Evolutionary conservation across 495 filamentous ascomycete species (phyloP).

Genomic region (Saxophila tyrrhenica): DNA sequence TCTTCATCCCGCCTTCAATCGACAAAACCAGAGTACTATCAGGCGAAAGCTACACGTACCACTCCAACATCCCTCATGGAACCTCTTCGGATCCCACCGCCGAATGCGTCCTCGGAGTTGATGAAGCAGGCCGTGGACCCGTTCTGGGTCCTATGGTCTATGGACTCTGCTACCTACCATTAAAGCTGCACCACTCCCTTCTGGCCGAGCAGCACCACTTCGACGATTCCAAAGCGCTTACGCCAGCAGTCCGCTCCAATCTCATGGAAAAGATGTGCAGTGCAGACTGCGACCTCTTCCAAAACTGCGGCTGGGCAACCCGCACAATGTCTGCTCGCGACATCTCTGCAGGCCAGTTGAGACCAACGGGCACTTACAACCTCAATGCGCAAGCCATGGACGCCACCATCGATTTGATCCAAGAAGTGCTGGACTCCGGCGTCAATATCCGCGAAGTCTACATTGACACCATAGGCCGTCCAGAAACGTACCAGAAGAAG

Average conservation of each 20-base stretch:
- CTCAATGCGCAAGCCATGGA: conserved; percentile 97
- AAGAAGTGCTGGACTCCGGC: conserved; percentile 57
- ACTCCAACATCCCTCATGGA: conserved; percentile 51
- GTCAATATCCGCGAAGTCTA: conserved; percentile 82
- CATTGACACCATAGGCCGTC: conserved; percentile 87
- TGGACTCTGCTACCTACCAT: conserved; percentile 74
- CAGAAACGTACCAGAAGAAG: conserved; percentile 69
- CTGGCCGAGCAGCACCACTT: conserved; percentile 70
- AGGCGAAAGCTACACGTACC: conserved; percentile 75
- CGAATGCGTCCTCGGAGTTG: conserved; percentile 70
- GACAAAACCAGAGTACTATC: conserved; percentile 45
- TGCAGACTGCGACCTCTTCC: conserved; percentile 47
- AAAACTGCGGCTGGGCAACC: conserved; percentile 70
- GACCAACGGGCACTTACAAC: conserved; percentile 61
- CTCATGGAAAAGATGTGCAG: conserved; percentile 70
- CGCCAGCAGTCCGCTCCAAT: conserved; percentile 54
- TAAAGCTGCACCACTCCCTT: conserved; percentile 53
- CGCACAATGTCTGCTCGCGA: conserved; percentile 73
- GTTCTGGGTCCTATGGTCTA: conserved; percentile 98
- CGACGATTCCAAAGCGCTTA: conserved; percentile 85
- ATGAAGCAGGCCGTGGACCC: conserved; percentile 91
- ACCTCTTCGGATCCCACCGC: conserved; percentile 37
- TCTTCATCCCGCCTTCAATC: conserved; percentile 72
- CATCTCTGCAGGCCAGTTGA: conserved; percentile 71
- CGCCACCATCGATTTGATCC: conserved; percentile 77